Base-by-base conservation (phyloP, 768 basidiomycete species). In the Leccinum imitatum region DNA sequence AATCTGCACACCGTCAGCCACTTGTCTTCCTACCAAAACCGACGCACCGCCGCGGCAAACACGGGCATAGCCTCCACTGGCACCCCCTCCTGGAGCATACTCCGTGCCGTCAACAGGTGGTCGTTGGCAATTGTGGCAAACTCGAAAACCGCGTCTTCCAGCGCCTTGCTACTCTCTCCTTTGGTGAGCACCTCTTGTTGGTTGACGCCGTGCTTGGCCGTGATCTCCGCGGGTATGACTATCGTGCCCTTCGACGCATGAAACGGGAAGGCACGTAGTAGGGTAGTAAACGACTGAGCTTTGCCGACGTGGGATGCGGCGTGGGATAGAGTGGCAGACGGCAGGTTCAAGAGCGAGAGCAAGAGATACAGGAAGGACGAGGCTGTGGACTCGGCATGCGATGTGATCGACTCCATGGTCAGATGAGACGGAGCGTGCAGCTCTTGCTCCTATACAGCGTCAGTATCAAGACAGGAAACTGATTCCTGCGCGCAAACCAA, bases 111-210 rank as follows among this genome's bases (percentile, higher is more conserved):
- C 59, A 83, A 73, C 63, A 95, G 71, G 71, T 94, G 85, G 73
- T 93, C 90, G 73, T 92, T 89, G 30, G 90, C 92, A 23, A 87
- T 70, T 9, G 85, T 87, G 35, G 93, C 92, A 73, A 93, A 86
- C 67, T 93, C 90, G 68, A 84, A 95, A 30, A 91, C 88, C 0
- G 92, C 91, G 60, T 91, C 87, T 53, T 84, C 84, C 15, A 94
- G 77, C 2, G 84, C 89, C 51, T 80, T 73, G 48, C 86, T 85
- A 10, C 76, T 65, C 47, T 61, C 66, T 5, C 86, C 85, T 33
- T 76, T 75, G 48, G 84, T 79, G 68, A 92, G 86, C 15, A 94
- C 85, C 15, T 90, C 87, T 69, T 95, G 91, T 71, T 93, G 91
- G 62, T 78, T 83, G 19, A 93, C 87, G 19, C 84, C 83, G 64